Percentiles rank a stretch among this genome's conserved stretches.
Conservation (phyloP, 176 grass and related monocot species). For the Guadua angustifolia region DNA sequence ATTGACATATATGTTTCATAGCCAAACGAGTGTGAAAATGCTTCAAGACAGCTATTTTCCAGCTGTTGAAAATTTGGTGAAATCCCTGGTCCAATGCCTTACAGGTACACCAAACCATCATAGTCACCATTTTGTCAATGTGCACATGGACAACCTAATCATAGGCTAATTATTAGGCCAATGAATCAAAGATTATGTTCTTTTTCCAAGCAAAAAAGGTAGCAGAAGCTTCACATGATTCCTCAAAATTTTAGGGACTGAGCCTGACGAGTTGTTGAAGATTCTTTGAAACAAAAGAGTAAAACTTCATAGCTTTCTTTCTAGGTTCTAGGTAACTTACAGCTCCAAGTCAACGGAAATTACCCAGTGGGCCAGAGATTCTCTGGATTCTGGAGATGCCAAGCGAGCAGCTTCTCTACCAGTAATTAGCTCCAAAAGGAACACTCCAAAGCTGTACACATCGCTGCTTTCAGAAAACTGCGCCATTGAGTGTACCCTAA, state of each 20-base stretch:
- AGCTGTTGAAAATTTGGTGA: neutral
- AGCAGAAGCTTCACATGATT: conserved; percentile 19
- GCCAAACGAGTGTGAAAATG: conserved; percentile 20
- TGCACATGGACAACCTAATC: neutral
- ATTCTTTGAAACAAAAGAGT: conserved; percentile 29
- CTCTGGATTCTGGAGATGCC: conserved; percentile 57
- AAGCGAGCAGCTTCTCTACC: conserved; percentile 57
- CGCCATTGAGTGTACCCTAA: conserved; percentile 53
- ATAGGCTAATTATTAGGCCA: conserved; percentile 10
- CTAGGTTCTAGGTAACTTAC: neutral
- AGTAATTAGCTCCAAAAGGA: conserved; percentile 94
- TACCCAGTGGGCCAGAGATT: conserved; percentile 82
- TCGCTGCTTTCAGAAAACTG: conserved; percentile 90
- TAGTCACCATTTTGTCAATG: conserved; percentile 38
- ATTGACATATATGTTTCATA: neutral
- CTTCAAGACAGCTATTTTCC: conserved; percentile 16
- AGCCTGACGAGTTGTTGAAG: neutral
- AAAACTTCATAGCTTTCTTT: conserved; percentile 25
- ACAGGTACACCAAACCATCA: conserved; percentile 16
- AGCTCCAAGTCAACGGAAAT: conserved; percentile 48
- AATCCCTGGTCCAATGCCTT: conserved; percentile 11
- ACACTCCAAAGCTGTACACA: conserved; percentile 92
- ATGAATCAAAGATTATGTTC: conserved; percentile 8
- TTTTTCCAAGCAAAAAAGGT: conserved; percentile 18
- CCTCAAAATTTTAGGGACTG: neutral